A percentile compares a stretch with the other conserved stretches of the same genome.
Evolutionary conservation across 176 grass and related monocot species (phyloP).

Genomic region (Alloteropsis semialata): DNA sequence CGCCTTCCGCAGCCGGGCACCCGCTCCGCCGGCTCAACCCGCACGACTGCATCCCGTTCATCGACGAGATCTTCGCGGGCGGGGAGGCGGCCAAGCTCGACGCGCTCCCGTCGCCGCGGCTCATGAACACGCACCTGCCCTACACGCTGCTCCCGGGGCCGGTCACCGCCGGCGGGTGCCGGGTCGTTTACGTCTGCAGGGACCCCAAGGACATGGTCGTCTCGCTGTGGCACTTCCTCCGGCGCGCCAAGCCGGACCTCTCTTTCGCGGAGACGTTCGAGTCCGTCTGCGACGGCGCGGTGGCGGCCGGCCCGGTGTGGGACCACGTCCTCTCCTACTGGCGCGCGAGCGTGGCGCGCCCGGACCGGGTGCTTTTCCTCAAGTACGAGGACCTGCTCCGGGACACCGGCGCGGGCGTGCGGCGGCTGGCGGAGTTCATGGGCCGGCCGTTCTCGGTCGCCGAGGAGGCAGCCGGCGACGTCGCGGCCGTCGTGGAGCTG

Average conservation of each 20-base stretch:
- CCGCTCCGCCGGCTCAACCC: constrained; percentile 51
- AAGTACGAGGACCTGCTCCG: constrained; percentile 52
- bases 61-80: constrained; percentile 28
- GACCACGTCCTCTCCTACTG: constrained; percentile 49
- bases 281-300: constrained; percentile 38
- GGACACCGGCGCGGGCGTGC: constrained; percentile 12
- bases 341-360: constrained; percentile 21
- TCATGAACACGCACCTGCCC: constrained; percentile 59
- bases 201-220: constrained; percentile 45
- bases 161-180: constrained; percentile 17
- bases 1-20: background rate
- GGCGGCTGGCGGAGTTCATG: constrained; percentile 41
- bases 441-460: constrained; percentile 31
- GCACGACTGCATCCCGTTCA: constrained; percentile 46
- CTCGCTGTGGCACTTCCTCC: constrained; percentile 29
- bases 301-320: constrained; percentile 39
- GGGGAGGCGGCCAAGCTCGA: constrained; percentile 27
- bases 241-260: background rate
- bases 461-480: constrained; percentile 32
- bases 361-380: constrained; percentile 39
- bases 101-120: constrained; percentile 39
- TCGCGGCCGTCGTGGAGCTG: constrained; percentile 28
- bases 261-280: constrained; percentile 39
- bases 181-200: constrained; percentile 41
- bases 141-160: constrained; percentile 28